A percentile compares a stretch with the other conserved stretches of the same genome.
phyloP scores from a whole-genome alignment of 495 filamentous ascomycete genomes.

The Cercophora samala region DNA sequence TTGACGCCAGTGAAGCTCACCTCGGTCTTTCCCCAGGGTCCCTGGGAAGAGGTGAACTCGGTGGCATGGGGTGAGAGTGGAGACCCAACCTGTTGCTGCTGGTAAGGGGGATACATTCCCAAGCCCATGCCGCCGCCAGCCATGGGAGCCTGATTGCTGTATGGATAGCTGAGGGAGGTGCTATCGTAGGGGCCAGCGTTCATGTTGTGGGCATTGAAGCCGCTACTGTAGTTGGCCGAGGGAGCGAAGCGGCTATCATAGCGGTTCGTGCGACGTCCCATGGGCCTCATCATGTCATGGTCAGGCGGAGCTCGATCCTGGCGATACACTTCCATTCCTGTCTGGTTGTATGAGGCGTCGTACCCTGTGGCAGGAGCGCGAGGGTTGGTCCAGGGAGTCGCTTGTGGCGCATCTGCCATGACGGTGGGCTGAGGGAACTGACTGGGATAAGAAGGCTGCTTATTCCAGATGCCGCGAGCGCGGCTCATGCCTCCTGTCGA shows the following conservation, averaged over 20 bases:
- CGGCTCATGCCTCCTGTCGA: constrained; percentile 60
- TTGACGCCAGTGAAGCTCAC: constrained; percentile 32
- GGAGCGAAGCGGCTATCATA: constrained; percentile 43
- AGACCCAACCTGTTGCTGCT: constrained; percentile 69
- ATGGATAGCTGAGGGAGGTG: constrained; percentile 25
- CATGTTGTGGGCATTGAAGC: constrained; percentile 30
- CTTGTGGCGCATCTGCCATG: constrained; percentile 35
- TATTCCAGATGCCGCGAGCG: constrained; percentile 61
- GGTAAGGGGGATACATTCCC: constrained; percentile 60
- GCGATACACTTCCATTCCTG: constrained; percentile 39
- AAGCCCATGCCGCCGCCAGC: constrained; percentile 34
- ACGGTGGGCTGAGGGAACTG: constrained; percentile 36
- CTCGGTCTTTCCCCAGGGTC: constrained; percentile 50
- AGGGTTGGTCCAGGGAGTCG: constrained; percentile 36
- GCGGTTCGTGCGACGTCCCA: constrained; percentile 40
- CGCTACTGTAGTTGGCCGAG: constrained; percentile 23
- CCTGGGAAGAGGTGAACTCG: constrained; percentile 63
- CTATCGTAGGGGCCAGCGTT: constrained; percentile 37
- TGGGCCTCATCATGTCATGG: constrained; percentile 41
- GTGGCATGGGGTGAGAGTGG: constrained; percentile 79
- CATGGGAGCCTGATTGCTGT: constrained; percentile 30
- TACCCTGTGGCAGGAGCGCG: constrained; percentile 35
- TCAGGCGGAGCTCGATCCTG: constrained; percentile 46
- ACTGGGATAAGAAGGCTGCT: constrained; percentile 33
- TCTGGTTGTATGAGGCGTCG: constrained; percentile 29